phyloP scores from a whole-genome alignment of 257 asterid genomes.

The Anisodus acutangulus region DNA sequence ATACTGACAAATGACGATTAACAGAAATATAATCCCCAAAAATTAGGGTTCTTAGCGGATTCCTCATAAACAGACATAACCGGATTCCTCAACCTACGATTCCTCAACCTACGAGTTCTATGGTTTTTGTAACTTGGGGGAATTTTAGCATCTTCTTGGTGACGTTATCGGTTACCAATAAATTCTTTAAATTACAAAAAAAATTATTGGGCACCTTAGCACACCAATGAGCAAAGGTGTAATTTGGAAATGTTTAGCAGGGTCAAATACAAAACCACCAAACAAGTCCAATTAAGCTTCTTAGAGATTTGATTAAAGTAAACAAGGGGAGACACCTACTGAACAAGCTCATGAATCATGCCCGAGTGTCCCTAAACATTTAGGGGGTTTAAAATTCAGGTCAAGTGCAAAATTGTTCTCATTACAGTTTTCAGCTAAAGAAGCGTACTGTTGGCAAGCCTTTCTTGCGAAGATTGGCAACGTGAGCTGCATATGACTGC shows the following conservation, averaged over 20 bases:
- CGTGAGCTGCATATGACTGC: slow-evolving; percentile 72
- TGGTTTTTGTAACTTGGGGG: neutral
- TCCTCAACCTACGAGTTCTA: neutral
- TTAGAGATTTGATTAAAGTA: neutral
- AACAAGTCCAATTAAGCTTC: neutral
- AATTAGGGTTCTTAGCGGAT: too few relatives aligned
- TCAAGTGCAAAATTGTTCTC: neutral
- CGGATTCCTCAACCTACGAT: neutral
- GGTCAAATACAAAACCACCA: slow-evolving; percentile 19
- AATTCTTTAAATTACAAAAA: neutral
- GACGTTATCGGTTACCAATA: neutral
- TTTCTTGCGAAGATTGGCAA: slow-evolving; percentile 63
- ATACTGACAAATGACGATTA: neutral
- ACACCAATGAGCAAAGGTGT: neutral
- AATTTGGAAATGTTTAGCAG: neutral
- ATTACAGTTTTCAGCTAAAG: neutral
- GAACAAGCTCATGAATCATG: neutral
- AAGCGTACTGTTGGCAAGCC: slow-evolving; percentile 82
- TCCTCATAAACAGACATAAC: too few relatives aligned
- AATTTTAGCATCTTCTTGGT: neutral
- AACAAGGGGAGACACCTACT: neutral
- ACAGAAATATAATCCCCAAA: neutral
- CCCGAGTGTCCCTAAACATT: neutral
- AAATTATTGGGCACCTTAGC: neutral
- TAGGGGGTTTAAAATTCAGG: slow-evolving; percentile 7